Evolutionary conservation across 805 yeast species (phyloP).

Genomic region (Candida insectorum): DNA sequence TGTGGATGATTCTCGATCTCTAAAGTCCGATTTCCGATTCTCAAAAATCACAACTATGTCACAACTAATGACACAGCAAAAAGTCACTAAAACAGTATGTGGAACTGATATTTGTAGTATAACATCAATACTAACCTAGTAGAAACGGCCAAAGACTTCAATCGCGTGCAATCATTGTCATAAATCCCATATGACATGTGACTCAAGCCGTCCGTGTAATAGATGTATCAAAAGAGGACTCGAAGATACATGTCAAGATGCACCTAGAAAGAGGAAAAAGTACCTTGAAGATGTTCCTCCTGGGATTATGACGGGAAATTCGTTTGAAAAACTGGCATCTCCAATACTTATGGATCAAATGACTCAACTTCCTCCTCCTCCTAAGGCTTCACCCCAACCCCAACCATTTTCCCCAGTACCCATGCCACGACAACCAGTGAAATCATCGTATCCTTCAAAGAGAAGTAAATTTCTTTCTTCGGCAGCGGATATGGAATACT

Average conservation of each 20-base stretch:
- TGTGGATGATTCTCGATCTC: no score
- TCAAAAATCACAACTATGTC: no score
- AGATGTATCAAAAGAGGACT: constrained; percentile 73
- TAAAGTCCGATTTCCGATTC: no score
- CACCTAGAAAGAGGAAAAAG: constrained; percentile 83
- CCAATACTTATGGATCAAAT: not conserved
- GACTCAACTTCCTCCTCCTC: constrained; percentile 2
- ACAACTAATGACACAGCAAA: no score
- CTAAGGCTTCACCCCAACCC: not conserved
- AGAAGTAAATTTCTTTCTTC: constrained; percentile 54
- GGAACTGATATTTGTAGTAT: no score
- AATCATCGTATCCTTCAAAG: constrained; percentile 1
- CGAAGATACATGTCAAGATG: constrained; percentile 74
- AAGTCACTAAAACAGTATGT: no score
- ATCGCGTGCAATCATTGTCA: constrained; percentile 93
- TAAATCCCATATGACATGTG: constrained; percentile 89
- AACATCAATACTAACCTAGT: no score
- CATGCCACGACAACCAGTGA: not conserved
- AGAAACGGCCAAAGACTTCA: constrained; percentile 60
- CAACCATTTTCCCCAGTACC: not conserved
- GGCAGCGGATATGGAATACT: constrained; percentile 73
- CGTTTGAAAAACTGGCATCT: constrained; percentile 3
- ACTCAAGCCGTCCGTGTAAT: constrained; percentile 75
- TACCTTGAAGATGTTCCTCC: constrained; percentile 62
- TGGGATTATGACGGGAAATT: not conserved